A percentile compares a stretch with the other conserved stretches of the same genome.
These are phyloP conservation scores for Phyllosticta citrichinensis DNA, from an alignment of 2,329 filamentous ascomycete species.

Conservation along the genomic window DNA sequence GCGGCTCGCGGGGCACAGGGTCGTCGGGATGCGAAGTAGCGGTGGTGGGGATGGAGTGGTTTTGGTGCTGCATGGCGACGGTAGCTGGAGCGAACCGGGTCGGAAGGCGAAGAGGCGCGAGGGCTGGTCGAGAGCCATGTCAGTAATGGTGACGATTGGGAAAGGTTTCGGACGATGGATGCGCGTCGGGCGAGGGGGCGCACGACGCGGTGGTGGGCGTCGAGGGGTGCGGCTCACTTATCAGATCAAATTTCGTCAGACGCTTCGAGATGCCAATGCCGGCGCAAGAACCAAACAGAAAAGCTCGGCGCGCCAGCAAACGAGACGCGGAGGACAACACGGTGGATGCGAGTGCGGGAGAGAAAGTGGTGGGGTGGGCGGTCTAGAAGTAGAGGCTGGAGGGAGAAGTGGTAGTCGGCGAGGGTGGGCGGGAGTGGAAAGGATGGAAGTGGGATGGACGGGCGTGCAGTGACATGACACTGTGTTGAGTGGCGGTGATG, in stretches of 20 bases:
- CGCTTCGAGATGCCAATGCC: neutral
- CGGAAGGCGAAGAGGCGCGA: neutral
- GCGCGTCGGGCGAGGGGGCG: neutral
- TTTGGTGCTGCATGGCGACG: constrained; percentile 19
- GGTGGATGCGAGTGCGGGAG: neutral
- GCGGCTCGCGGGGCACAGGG: constrained; percentile 36
- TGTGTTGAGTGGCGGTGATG: neutral
- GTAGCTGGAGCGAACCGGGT: constrained; percentile 13
- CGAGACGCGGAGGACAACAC: constrained; percentile 7
- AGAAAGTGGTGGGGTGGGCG: neutral
- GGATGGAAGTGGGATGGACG: neutral
- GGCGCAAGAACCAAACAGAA: constrained; percentile 4
- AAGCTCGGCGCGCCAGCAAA: constrained; percentile 6
- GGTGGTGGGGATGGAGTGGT: constrained; percentile 30
- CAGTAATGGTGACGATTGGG: neutral
- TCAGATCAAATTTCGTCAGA: constrained; percentile 10
- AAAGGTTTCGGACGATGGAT: neutral
- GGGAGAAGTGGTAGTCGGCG: neutral
- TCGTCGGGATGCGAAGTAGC: constrained; percentile 37
- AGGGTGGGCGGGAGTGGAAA: neutral
- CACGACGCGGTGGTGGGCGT: neutral
- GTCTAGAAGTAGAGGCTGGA: neutral
- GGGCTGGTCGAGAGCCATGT: neutral
- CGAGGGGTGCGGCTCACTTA: constrained; percentile 8
- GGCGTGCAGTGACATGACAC: too few species aligned